phyloP scores from a whole-genome alignment of 192 early-diverging fungal species.

The Haplosporangium gracile region DNA sequence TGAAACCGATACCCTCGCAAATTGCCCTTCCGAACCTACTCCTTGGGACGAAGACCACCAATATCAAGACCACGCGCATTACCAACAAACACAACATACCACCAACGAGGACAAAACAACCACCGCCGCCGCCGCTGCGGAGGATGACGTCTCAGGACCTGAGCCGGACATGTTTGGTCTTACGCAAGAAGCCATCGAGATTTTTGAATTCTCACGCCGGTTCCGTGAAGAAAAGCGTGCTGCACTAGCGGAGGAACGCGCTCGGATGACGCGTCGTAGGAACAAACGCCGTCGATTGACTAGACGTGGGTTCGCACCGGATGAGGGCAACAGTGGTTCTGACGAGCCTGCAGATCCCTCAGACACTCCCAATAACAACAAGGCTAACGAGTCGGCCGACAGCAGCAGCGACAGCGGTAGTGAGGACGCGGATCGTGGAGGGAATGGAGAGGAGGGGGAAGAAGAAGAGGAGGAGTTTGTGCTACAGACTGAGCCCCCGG shows the following conservation, averaged over 20 bases:
- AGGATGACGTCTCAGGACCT: background rate
- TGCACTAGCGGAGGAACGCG: constrained; percentile 15
- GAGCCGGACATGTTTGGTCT: background rate
- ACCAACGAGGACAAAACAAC: background rate
- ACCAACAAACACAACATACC: background rate
- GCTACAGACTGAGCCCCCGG: constrained; percentile 12
- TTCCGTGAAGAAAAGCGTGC: constrained; percentile 36
- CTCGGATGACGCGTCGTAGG: constrained; percentile 14
- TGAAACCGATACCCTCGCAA: background rate
- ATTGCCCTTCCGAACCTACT: background rate
- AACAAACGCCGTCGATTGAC: constrained; percentile 29
- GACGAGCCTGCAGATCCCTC: background rate
- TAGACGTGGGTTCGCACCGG: constrained; percentile 38
- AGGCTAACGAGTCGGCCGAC: no score
- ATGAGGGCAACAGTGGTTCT: constrained; percentile 39
- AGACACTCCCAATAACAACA: no score
- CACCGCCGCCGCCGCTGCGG: background rate
- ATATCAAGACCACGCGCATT: background rate
- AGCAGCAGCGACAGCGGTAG: background rate
- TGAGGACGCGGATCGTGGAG: background rate
- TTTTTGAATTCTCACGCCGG: constrained; percentile 47
- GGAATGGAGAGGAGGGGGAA: constrained; percentile 2
- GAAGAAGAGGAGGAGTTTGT: background rate
- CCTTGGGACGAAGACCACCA: background rate
- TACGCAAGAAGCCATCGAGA: constrained; percentile 39